phyloP scores from a whole-genome alignment of 2,329 filamentous ascomycete genomes.

The Alternaria arborescens region DNA sequence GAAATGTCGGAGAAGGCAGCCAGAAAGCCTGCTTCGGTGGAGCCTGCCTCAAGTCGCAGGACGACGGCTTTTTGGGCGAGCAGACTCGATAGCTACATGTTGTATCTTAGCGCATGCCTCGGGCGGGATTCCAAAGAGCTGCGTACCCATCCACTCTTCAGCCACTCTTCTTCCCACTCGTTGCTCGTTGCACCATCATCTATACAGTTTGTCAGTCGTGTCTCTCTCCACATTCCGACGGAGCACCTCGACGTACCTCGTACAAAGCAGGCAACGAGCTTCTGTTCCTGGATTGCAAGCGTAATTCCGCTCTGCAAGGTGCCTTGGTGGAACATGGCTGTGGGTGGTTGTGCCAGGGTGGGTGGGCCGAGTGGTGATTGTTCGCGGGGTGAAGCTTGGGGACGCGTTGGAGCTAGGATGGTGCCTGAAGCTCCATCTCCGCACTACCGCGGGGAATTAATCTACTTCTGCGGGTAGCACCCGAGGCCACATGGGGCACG shows the following conservation, averaged over 20 bases:
- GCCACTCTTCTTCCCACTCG: slow-evolving; percentile 76
- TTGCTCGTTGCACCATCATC: slow-evolving; percentile 75
- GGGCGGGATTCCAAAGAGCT: neutral
- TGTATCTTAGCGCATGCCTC: slow-evolving; percentile 3
- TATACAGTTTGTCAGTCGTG: slow-evolving; percentile 46
- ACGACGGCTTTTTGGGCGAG: slow-evolving; percentile 72
- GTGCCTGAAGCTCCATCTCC: slow-evolving; percentile 14
- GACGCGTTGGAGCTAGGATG: slow-evolving; percentile 27
- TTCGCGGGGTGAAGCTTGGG: slow-evolving; percentile 28
- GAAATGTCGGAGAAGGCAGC: slow-evolving; percentile 83
- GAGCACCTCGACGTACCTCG: slow-evolving; percentile 63
- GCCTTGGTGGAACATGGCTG: slow-evolving; percentile 80
- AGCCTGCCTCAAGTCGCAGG: slow-evolving; percentile 74
- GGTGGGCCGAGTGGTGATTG: slow-evolving; percentile 13
- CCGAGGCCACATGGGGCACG: slow-evolving; percentile 15
- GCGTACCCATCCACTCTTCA: slow-evolving; percentile 54
- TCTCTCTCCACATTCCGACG: slow-evolving; percentile 20
- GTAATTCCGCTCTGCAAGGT: slow-evolving; percentile 82
- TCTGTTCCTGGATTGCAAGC: slow-evolving; percentile 75
- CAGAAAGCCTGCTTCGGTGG: slow-evolving; percentile 82
- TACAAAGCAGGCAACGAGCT: slow-evolving; percentile 86
- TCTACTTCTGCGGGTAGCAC: slow-evolving; percentile 11
- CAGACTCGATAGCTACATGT: slow-evolving; percentile 53
- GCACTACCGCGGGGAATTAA: slow-evolving; percentile 20
- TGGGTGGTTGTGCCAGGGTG: neutral